A percentile compares a stretch with the other conserved stretches of the same genome.
Conservation (phyloP, 176 grass and related monocot genomes). For the Oryza coarctata region DNA sequence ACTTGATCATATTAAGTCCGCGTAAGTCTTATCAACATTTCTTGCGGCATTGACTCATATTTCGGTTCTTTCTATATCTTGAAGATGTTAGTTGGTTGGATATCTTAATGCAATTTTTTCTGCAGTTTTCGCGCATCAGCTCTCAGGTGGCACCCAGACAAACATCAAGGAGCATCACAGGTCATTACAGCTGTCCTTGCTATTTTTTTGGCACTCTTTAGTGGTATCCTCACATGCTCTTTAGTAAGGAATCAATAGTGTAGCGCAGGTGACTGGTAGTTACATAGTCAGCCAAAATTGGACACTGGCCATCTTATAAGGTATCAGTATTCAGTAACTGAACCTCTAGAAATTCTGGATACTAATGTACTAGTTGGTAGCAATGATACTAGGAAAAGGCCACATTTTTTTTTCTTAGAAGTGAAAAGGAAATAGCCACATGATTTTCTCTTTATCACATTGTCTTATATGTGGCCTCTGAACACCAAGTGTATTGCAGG, state of each 20-base stretch:
- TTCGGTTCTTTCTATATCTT: neutral
- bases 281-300: neutral
- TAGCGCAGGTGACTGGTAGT: neutral
- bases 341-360: neutral
- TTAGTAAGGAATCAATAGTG: neutral
- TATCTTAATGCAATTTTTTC: conserved; percentile 5
- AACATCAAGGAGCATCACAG: conserved; percentile 80
- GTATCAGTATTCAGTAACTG: neutral
- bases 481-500: conserved; percentile 36
- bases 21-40: conserved; percentile 58
- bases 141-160: conserved; percentile 95
- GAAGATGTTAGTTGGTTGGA: conserved; percentile 4
- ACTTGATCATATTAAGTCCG: conserved; percentile 69
- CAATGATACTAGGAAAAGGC: neutral
- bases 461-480: neutral
- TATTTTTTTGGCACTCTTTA: neutral
- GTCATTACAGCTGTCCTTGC: conserved; percentile 28
- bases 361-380: neutral
- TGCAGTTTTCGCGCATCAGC: conserved; percentile 69
- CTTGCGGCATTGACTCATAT: neutral
- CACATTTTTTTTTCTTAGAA: neutral
- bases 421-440: neutral
- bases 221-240: neutral
- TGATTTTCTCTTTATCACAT: neutral
- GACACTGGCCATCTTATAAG: neutral